These are phyloP conservation scores for Tulasnella sp. DNA, from an alignment of 768 basidiomycete genomes.

Conservation along the genomic window DNA sequence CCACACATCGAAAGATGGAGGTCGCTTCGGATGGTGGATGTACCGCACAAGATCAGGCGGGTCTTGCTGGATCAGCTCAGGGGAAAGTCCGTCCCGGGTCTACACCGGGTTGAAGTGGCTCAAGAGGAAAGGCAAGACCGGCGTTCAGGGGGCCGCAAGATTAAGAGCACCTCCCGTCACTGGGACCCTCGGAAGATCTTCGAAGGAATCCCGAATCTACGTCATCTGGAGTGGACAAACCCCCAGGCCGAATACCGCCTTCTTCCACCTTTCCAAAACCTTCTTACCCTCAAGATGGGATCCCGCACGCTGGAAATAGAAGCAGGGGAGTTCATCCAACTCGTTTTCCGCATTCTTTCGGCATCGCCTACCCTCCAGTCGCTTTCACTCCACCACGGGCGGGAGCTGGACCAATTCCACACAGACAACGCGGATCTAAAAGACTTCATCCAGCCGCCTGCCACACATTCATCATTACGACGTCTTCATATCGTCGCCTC, in stretches of 20 bases:
- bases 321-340: not conserved
- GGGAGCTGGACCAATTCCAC: not conserved
- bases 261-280: not conserved
- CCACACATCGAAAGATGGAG: not conserved
- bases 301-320: not conserved
- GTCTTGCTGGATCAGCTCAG: not conserved
- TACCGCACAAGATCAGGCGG: not conserved
- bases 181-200: not conserved
- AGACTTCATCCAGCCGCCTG: not conserved
- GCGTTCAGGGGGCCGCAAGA: not conserved
- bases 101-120: not conserved
- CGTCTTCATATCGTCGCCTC: not conserved
- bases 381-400: not conserved
- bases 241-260: not conserved
- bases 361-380: not conserved
- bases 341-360: not conserved
- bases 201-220: not conserved
- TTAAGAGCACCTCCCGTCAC: not conserved
- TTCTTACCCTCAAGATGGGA: not conserved
- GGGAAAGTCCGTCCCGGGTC: not conserved
- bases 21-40: not conserved
- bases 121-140: not conserved
- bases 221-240: conserved; percentile 5
- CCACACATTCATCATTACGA: not conserved
- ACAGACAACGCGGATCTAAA: not conserved